Conservation (phyloP, 345 rosid genomes). For the sweet orange (Citrus sinensis) region DNA sequence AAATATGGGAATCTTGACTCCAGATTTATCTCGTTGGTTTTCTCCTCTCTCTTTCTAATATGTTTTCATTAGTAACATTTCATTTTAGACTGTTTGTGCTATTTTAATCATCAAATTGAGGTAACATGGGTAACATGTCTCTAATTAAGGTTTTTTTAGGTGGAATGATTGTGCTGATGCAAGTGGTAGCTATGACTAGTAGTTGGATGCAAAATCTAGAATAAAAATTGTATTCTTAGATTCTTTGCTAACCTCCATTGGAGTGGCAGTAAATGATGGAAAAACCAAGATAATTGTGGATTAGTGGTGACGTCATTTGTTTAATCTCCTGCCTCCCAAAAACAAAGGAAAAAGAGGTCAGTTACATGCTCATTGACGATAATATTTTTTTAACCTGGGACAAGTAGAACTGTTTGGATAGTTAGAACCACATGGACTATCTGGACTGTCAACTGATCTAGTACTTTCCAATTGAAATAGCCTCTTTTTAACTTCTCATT, state of each 20-base stretch:
- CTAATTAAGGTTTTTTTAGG: background rate
- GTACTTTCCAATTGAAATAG: background rate
- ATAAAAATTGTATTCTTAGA: constrained; percentile 1
- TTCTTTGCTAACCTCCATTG: background rate
- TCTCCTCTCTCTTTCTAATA: constrained; percentile 22
- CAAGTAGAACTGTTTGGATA: background rate
- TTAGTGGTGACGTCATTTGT: background rate
- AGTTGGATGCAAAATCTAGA: background rate
- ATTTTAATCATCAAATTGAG: background rate
- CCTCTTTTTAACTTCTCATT: background rate
- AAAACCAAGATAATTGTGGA: background rate
- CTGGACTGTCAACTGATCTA: background rate
- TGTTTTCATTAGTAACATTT: background rate
- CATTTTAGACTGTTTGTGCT: background rate
- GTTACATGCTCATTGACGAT: background rate
- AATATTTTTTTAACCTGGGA: background rate
- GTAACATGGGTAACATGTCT: background rate
- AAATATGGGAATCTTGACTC: constrained; percentile 94
- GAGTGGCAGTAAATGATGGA: background rate
- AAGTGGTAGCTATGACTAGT: background rate
- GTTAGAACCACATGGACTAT: background rate
- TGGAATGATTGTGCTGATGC: background rate
- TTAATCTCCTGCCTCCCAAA: background rate
- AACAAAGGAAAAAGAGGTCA: background rate
- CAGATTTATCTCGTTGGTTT: constrained; percentile 91